phyloP scores from a whole-genome alignment of 2,329 filamentous ascomycete species.

The Cyclaneusma minus region DNA sequence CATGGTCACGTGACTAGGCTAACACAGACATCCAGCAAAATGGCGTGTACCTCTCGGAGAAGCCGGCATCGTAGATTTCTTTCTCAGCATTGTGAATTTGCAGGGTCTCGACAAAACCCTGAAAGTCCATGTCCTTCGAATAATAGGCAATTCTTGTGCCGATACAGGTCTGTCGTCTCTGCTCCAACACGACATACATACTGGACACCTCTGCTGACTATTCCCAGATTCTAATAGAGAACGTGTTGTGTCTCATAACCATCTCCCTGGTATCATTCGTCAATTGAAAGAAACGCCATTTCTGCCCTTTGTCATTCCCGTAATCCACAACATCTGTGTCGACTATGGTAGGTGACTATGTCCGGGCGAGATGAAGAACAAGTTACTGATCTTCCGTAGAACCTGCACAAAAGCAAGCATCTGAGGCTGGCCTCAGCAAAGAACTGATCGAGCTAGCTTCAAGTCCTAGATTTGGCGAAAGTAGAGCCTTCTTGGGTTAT shows the following conservation, averaged over 20 bases:
- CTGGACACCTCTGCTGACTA: not conserved
- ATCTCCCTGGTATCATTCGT: conserved; percentile 29
- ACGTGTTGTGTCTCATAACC: conserved; percentile 32
- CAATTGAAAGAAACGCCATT: conserved; percentile 29
- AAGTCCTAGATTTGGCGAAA: conserved; percentile 25
- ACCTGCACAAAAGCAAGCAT: conserved; percentile 37
- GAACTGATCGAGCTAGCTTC: conserved; percentile 33
- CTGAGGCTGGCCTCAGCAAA: conserved; percentile 31
- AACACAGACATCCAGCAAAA: conserved; percentile 23
- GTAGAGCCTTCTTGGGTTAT: conserved; percentile 29
- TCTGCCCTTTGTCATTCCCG: conserved; percentile 38
- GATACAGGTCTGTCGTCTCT: conserved; percentile 30
- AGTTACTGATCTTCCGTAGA: conserved; percentile 20
- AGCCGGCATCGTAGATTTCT: conserved; percentile 41
- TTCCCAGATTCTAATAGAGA: conserved; percentile 28
- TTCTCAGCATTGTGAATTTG: conserved; percentile 28
- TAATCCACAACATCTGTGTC: conserved; percentile 45
- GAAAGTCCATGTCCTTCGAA: conserved; percentile 37
- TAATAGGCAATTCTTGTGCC: conserved; percentile 47
- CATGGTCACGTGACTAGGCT: conserved; percentile 4
- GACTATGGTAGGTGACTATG: conserved; percentile 37
- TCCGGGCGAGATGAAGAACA: conserved; percentile 4
- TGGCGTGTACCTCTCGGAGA: conserved; percentile 42
- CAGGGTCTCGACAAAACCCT: conserved; percentile 25
- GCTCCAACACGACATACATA: not conserved